Percentiles rank a stretch among this genome's conserved stretches.
Evolutionary conservation across 1,139 yeast genomes (phyloP).

Genomic region (Diutina catenulata): DNA sequence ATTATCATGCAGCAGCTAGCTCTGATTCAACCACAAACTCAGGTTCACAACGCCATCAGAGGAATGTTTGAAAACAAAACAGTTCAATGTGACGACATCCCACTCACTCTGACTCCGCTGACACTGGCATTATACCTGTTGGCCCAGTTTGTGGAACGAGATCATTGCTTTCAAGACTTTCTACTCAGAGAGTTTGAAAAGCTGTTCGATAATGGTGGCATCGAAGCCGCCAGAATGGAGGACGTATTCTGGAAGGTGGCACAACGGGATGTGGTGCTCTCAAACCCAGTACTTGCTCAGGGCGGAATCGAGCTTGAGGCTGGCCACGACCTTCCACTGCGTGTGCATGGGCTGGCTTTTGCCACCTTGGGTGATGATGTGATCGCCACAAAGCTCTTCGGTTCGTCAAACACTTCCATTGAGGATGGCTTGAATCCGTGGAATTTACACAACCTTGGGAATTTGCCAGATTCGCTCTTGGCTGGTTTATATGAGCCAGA

Average conservation of each 20-base stretch:
- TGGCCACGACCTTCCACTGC: conserved; percentile 17
- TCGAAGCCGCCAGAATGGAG: conserved; percentile 25
- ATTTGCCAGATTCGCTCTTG: conserved; percentile 40
- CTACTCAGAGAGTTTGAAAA: conserved; percentile 10
- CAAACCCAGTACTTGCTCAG: conserved; percentile 13
- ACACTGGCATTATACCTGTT: not conserved
- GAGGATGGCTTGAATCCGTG: conserved; percentile 24
- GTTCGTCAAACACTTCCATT: not conserved
- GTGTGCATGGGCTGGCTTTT: conserved; percentile 17
- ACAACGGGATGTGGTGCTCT: too few relatives aligned
- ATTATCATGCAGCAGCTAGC: conserved; percentile 2
- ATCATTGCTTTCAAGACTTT: conserved; percentile 20
- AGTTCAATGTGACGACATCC: not conserved
- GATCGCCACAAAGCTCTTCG: not conserved
- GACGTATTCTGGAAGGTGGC: conserved; percentile 33
- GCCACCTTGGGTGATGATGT: conserved; percentile 17
- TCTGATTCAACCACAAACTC: conserved; percentile 3
- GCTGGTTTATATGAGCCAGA: conserved; percentile 25
- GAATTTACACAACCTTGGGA: conserved; percentile 60
- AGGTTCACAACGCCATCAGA: not conserved
- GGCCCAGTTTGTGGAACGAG: conserved; percentile 13
- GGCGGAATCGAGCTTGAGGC: conserved; percentile 22
- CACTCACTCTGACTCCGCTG: not conserved
- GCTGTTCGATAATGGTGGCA: conserved; percentile 13
- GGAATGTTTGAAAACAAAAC: conserved; percentile 1